Evolutionary conservation across 2,329 filamentous ascomycete species (phyloP), one percentile per base, ranked within the genome.

Genomic region (Ophiostoma sp.): DNA sequence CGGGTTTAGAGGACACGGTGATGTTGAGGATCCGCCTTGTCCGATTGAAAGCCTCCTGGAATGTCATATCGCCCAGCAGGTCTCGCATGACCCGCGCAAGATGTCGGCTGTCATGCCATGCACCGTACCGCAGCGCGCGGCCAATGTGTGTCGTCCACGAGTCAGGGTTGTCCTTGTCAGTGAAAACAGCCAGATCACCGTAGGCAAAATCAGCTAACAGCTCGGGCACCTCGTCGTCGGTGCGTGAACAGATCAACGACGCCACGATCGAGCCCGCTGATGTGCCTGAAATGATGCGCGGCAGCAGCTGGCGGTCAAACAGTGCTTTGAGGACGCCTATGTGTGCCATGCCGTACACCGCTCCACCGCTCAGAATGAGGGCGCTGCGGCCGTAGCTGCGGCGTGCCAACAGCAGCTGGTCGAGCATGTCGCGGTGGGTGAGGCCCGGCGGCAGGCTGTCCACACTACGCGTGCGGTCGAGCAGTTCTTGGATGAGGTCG

Each of bases 31-130:
- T 93, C 69, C 93, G 86, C 41, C 92, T 86, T 0, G 93, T 97
- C n/a, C 93, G 89, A 76, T 97, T 96, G 80, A 97, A 97, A 0
- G 93, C 92, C 78, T 98, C 94, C 75, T 94, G 91, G 73, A 98
- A 98, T 0, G 94, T 98, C 74, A 97, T 89, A 74, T 97, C 91
- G 49, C 93, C 93, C 7, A 97, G 83, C 74, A 95, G 81, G 44
- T 83, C 83, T 67, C 87, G 86, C 91, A 98, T 95, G 5, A 96
- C 92, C 64, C 89, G 84, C 2, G 86, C 89, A 65, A 97, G 80
- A 76, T 97, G 88, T 38, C 85, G 85, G 73, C 96, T 96, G 75
- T 97, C 92, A 71, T 93, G 91, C 81, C 94, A 89, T 63, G 88
- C 89, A 0, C 92, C 92, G 73, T 91, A 85, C n/a, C 91, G 96